Percentiles rank a stretch among this genome's conserved stretches.
Conservation (phyloP, 768 basidiomycete species). For the Amyloporia xantha region DNA sequence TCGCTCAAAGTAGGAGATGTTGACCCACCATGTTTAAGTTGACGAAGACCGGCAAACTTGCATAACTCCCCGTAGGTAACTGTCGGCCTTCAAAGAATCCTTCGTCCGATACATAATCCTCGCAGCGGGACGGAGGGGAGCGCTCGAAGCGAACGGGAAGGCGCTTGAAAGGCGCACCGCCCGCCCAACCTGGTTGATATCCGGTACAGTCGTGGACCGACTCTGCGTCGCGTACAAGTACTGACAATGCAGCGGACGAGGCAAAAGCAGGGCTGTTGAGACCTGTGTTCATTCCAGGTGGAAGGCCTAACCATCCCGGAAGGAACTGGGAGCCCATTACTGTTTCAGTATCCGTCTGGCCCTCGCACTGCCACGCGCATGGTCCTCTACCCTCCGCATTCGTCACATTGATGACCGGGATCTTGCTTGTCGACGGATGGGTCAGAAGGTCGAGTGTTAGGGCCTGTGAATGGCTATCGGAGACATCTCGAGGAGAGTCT, state of each 20-base stretch:
- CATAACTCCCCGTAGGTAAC: conserved; percentile 13
- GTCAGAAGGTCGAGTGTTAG: conserved; percentile 21
- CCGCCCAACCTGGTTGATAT: conserved; percentile 7
- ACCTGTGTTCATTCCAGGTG: conserved; percentile 6
- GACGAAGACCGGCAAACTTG: conserved; percentile 19
- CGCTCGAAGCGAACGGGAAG: background rate
- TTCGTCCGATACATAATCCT: conserved; percentile 18
- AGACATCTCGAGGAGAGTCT: conserved; percentile 18
- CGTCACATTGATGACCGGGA: conserved; percentile 10
- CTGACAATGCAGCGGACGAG: conserved; percentile 8
- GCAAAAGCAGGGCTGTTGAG: conserved; percentile 15
- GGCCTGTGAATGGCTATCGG: conserved; percentile 20
- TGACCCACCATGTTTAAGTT: conserved; percentile 21
- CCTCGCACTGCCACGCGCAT: conserved; percentile 17
- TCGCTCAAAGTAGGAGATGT: background rate
- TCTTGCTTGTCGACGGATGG: conserved; percentile 4
- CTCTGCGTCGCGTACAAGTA: background rate
- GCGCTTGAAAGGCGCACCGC: background rate
- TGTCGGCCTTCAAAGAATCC: conserved; percentile 22
- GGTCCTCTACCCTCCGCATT: conserved; percentile 6
- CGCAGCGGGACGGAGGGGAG: conserved; percentile 1
- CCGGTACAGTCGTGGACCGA: background rate
- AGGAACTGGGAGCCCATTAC: conserved; percentile 15
- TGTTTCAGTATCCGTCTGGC: conserved; percentile 16
- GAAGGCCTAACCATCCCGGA: conserved; percentile 7